Percentiles rank a stretch among this genome's conserved stretches.
phyloP scores from a whole-genome alignment of 768 basidiomycete species.

The Lactarius hengduanensis region DNA sequence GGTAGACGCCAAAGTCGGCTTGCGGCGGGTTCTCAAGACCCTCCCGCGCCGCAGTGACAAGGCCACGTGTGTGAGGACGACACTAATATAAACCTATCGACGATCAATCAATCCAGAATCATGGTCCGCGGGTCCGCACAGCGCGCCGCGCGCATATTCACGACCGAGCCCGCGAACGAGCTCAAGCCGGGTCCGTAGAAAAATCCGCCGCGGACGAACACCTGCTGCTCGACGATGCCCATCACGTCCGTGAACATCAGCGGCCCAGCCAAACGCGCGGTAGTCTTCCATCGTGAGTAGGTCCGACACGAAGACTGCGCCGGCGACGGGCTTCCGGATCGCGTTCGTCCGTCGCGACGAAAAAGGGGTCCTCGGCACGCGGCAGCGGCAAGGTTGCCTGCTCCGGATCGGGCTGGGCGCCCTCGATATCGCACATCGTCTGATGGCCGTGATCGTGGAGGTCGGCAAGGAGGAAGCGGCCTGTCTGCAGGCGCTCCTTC shows the following conservation, averaged over 20 bases:
- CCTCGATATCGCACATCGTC: slow-evolving; percentile 14
- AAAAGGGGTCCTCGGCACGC: slow-evolving; percentile 30
- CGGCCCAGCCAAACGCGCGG: slow-evolving; percentile 42
- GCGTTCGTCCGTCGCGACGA: slow-evolving; percentile 46
- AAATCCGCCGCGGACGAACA: slow-evolving; percentile 37
- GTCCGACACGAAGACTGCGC: slow-evolving; percentile 44
- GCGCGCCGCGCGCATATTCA: slow-evolving; percentile 39
- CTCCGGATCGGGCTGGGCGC: slow-evolving; percentile 10
- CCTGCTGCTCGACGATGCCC: slow-evolving; percentile 43
- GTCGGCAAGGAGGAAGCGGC: slow-evolving; percentile 34
- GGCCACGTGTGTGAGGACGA: background rate
- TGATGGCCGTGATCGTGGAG: background rate
- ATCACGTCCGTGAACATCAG: slow-evolving; percentile 44
- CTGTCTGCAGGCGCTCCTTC: slow-evolving; percentile 31
- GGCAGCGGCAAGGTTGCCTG: slow-evolving; percentile 13
- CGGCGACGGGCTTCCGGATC: slow-evolving; percentile 35
- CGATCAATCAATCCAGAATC: slow-evolving; percentile 37
- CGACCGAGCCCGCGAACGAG: slow-evolving; percentile 41
- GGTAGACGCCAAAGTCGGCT: background rate
- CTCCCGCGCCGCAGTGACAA: slow-evolving; percentile 1
- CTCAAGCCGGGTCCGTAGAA: slow-evolving; percentile 42
- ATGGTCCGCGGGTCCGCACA: slow-evolving; percentile 39
- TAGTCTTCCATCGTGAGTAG: slow-evolving; percentile 44
- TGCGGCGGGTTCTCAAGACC: background rate
- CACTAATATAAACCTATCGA: background rate